These are phyloP conservation scores for Benincasa hispida DNA, from an alignment of 306 rosid genomes.

Conservation along the genomic window DNA sequence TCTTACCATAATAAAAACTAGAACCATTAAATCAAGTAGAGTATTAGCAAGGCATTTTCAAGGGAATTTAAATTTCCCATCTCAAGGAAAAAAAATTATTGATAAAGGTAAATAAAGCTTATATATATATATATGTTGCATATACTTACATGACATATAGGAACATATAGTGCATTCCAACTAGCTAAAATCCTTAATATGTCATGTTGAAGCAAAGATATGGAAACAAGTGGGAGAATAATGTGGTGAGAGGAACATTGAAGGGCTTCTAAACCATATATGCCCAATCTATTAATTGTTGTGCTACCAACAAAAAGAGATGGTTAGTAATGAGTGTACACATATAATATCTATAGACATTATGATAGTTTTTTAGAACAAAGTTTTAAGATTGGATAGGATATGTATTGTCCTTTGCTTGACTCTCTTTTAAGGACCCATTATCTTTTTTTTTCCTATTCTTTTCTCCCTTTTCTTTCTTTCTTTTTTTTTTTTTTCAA, in stretches of 20 bases:
- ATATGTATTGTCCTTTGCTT: neutral
- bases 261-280: neutral
- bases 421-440: neutral
- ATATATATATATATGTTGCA: neutral
- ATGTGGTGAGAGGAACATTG: neutral
- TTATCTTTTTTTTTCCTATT: neutral
- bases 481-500: neutral
- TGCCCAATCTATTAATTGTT: neutral
- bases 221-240: neutral
- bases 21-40: too few relatives aligned
- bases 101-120: neutral
- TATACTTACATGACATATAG: neutral
- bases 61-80: too few relatives aligned
- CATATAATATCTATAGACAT: neutral
- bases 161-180: neutral
- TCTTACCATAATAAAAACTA: too few relatives aligned
- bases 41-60: too few relatives aligned
- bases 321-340: neutral
- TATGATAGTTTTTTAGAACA: neutral
- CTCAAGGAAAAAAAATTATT: too few relatives aligned
- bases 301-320: neutral
- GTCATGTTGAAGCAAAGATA: neutral
- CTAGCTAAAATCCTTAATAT: neutral
- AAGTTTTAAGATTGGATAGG: neutral
- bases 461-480: neutral